Evolutionary conservation across 2,329 filamentous ascomycete genomes (phyloP).

Genomic region (Coniochaeta prunicola): DNA sequence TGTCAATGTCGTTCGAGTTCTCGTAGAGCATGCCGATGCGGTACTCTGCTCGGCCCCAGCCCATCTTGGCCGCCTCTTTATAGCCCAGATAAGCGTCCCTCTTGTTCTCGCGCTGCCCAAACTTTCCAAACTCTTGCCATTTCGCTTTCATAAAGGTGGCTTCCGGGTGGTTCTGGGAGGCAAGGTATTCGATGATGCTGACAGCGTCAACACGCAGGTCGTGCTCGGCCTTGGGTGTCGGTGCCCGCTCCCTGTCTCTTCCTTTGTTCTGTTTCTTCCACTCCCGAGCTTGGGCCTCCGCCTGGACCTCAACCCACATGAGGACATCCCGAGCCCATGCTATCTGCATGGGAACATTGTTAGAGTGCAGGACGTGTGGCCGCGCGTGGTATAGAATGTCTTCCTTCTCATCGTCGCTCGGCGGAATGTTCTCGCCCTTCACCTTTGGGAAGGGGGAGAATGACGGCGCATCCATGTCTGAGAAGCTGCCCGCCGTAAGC

Average conservation of each 20-base stretch:
- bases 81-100: slow-evolving; percentile 90
- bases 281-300: slow-evolving; percentile 68
- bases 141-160: slow-evolving; percentile 91
- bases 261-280: slow-evolving; percentile 30
- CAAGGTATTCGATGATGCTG: slow-evolving; percentile 85
- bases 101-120: slow-evolving; percentile 83
- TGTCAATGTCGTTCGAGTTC: slow-evolving; percentile 84
- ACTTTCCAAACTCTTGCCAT: slow-evolving; percentile 98
- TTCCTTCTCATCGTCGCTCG: slow-evolving; percentile 91
- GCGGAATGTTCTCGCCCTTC: slow-evolving; percentile 79
- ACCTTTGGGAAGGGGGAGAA: slow-evolving; percentile 92
- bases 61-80: slow-evolving; percentile 74
- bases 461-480: slow-evolving; percentile 57
- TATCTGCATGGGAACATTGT: slow-evolving; percentile 92
- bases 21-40: slow-evolving; percentile 98
- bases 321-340: slow-evolving; percentile 94
- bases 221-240: slow-evolving; percentile 82
- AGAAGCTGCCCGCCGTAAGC: slow-evolving; percentile 10
- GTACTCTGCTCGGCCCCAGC: slow-evolving; percentile 86
- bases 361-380: slow-evolving; percentile 78
- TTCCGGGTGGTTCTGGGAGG: slow-evolving; percentile 86
- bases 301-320: slow-evolving; percentile 77
- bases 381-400: slow-evolving; percentile 80
- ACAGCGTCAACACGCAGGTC: slow-evolving; percentile 82
- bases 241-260: slow-evolving; percentile 54